Evolutionary conservation across 345 rosid genomes (phyloP).

Genomic region (Eucalyptus sideroxylon): DNA sequence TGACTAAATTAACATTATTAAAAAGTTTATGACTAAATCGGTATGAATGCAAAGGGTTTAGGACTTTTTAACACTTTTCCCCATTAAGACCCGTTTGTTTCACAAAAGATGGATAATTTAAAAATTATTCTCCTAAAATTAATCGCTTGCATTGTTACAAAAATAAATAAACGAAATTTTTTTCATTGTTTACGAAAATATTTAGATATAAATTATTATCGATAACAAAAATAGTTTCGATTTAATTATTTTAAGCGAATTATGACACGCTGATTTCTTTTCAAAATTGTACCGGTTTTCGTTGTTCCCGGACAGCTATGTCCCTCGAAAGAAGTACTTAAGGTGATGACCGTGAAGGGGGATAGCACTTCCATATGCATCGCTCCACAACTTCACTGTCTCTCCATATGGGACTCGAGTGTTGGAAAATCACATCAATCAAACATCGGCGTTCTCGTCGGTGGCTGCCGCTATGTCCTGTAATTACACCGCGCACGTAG

Average conservation of each 20-base stretch:
- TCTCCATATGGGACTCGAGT: not conserved
- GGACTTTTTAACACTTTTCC: rapidly evolving
- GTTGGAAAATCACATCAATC: not conserved
- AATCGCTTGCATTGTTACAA: no score
- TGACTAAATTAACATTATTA: no score
- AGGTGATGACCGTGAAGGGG: not conserved
- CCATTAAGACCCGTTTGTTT: rapidly evolving
- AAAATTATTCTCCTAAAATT: no score
- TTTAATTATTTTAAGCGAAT: not conserved
- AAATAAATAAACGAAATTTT: no score
- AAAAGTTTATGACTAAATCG: no score
- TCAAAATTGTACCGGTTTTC: not conserved
- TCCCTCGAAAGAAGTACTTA: not conserved
- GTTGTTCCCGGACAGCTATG: not conserved
- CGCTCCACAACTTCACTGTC: not conserved
- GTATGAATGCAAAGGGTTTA: rapidly evolving
- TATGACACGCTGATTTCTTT: not conserved
- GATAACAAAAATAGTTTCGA: rapidly evolving
- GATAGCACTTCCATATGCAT: not conserved
- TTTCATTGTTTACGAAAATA: rapidly evolving
- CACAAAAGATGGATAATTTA: no score
- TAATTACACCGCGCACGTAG: no score
- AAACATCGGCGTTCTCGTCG: not conserved
- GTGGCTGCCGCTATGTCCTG: not conserved
- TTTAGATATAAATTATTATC: no score